Evolutionary conservation across 176 grass and related monocot species (phyloP).

Genomic region (bread wheat (Triticum aestivum)): DNA sequence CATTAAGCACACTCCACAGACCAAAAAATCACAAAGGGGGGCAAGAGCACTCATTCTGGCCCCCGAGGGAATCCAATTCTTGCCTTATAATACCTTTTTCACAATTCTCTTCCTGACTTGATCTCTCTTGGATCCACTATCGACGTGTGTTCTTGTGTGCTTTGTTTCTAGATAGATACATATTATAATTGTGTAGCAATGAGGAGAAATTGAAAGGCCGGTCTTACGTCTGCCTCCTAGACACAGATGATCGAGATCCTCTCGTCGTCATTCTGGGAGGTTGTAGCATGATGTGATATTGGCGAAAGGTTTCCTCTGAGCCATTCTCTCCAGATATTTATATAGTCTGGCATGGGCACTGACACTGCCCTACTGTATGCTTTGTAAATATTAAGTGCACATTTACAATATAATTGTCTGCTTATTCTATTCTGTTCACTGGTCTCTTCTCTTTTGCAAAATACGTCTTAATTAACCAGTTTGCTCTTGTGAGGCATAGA

Average conservation of each 20-base stretch:
- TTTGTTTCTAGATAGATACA: neutral
- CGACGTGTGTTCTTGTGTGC: neutral
- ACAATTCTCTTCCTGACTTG: too few relatives aligned
- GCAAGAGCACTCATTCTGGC: neutral
- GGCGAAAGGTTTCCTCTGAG: slow-evolving; percentile 31
- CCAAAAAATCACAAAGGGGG: neutral
- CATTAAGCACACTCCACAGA: neutral
- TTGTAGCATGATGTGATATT: neutral
- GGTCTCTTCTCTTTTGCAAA: neutral
- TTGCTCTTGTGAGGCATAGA: neutral
- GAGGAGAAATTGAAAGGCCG: slow-evolving; percentile 27
- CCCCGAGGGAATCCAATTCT: neutral
- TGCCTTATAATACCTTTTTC: neutral
- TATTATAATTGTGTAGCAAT: neutral
- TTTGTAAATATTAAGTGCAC: neutral
- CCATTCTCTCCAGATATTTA: neutral
- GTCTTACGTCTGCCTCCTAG: slow-evolving; percentile 8
- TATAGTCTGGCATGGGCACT: neutral
- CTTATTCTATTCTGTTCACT: neutral
- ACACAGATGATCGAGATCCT: neutral
- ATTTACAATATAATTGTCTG: neutral
- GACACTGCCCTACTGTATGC: neutral
- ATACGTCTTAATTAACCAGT: neutral
- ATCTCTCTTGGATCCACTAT: neutral
- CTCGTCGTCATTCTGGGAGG: neutral